Evolutionary conservation across 2,329 filamentous ascomycete species (phyloP), one percentile per base, ranked within the genome.

Genomic region (Apiospora marii): DNA sequence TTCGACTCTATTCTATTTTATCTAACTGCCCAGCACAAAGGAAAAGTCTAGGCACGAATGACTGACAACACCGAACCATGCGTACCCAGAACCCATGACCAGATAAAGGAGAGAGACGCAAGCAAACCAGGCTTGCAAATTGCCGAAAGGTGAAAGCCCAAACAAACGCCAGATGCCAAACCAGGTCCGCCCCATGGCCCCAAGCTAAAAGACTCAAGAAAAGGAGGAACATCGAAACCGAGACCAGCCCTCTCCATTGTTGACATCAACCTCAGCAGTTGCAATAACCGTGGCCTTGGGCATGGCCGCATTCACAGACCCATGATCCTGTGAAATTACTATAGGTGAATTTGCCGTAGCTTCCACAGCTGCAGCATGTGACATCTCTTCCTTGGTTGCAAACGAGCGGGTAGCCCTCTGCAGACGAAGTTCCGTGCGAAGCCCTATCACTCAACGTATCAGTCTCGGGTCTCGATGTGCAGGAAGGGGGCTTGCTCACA

Each of bases 291-390:
- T 0, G 8, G 37, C 37, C 10, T n/a, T 14, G 10, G 4, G 2
- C 12, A 64, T 64, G 58, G 10, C 58, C 58, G 22, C 58, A 64
- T 14, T 14, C 10, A 24, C 58, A 64, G 19, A 64, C 58, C 58
- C 58, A 64, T 13, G 8, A 2, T 7, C 34, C 58, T 37, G 37
- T 37, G 3, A 7, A 41, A n/a, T 19, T 7, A n/a, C 37, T 64
- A 3, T n/a, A 19, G 34, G n/a, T 12, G 19, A 64, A 64, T 2
- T 3, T 2, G 2, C 3, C 2, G 58, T 0, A 0, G 3, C 4
- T 19, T 1, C 12, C 13, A 41, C 58, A 64, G 8, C 6, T 1
- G 58, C 58, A 64, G 34, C 58, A 64, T 37, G 1, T 37, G 22
- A 4, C 12, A 8, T 8, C n/a, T 0, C 5, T n/a, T 14, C 19